Evolutionary conservation across 1,284 basidiomycete species (phyloP).

Genomic region (Mycena citricolor): DNA sequence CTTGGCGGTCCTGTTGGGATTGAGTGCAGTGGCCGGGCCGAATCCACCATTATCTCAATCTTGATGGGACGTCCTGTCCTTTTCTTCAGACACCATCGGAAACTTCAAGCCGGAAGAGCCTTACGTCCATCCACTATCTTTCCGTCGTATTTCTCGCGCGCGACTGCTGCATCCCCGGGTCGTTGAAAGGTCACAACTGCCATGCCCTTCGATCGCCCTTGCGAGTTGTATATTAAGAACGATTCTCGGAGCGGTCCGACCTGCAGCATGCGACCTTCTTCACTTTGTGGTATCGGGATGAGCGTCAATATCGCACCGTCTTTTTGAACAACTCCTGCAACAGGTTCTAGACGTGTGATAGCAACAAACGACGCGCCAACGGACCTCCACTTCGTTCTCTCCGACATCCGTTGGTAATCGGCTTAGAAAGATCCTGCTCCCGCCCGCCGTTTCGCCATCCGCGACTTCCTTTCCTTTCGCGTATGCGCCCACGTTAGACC

Average conservation of each 20-base stretch:
- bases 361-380: conserved; percentile 23
- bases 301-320: too few species aligned
- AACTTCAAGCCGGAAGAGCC: conserved; percentile 31
- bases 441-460: conserved; percentile 25
- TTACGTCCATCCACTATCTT: conserved; percentile 74
- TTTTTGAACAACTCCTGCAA: conserved; percentile 67
- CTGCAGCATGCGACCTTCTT: too few species aligned
- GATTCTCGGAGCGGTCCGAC: conserved; percentile 69
- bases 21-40: conserved; percentile 21
- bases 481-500: conserved; percentile 26
- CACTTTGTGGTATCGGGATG: too few species aligned
- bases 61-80: conserved; percentile 60
- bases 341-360: conserved; percentile 13
- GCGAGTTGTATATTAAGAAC: conserved; percentile 70
- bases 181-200: conserved; percentile 67
- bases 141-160: conserved; percentile 65
- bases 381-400: conserved; percentile 67
- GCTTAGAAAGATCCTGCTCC: conserved; percentile 71
- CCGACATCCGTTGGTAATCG: conserved; percentile 68
- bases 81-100: neutral
- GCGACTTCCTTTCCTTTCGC: conserved; percentile 34
- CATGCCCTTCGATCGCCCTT: conserved; percentile 73
- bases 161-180: conserved; percentile 56
- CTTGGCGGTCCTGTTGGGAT: conserved; percentile 24
- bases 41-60: conserved; percentile 64